These are phyloP conservation scores for Starmerella asiatica DNA, from an alignment of 805 yeast genomes.

Conservation along the genomic window DNA sequence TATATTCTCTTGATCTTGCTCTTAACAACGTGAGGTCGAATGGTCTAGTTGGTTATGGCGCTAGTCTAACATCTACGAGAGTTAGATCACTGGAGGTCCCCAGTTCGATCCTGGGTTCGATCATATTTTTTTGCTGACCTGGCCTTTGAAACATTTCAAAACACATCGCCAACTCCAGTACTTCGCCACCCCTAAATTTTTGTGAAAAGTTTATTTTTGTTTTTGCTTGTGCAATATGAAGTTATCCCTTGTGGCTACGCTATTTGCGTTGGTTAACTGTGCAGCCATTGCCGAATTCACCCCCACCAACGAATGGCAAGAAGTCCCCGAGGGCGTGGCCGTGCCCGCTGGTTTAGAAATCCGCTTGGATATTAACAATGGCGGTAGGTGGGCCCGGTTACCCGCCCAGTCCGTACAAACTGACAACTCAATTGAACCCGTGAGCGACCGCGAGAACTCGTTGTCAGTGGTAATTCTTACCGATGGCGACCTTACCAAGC, in stretches of 20 bases:
- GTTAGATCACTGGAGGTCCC: slow-evolving; percentile 22
- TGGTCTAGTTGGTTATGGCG: slow-evolving; percentile 22
- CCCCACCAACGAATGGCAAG: slow-evolving; percentile 58
- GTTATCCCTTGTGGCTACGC: too few species aligned
- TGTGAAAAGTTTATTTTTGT: too few species aligned
- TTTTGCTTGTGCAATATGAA: too few species aligned
- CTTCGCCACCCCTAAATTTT: too few species aligned
- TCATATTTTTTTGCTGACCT: slow-evolving; percentile 11
- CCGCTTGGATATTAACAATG: slow-evolving; percentile 59
- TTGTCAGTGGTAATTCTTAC: not conserved
- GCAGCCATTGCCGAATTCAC: slow-evolving; percentile 31
- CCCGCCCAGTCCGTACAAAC: not conserved
- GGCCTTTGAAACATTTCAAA: not conserved
- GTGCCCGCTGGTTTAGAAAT: slow-evolving; percentile 74
- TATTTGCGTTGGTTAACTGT: too few species aligned
- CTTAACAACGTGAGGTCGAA: slow-evolving; percentile 10
- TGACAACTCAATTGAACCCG: not conserved
- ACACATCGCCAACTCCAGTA: too few species aligned
- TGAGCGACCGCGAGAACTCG: not conserved
- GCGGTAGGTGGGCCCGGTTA: slow-evolving; percentile 54
- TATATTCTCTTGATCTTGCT: not conserved
- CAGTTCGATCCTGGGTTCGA: slow-evolving; percentile 23
- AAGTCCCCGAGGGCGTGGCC: slow-evolving; percentile 53
- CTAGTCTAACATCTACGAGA: slow-evolving; percentile 18
- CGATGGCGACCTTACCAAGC: slow-evolving; percentile 29